Evolutionary conservation across 495 filamentous ascomycete species (phyloP), one percentile per base, ranked within the genome.

Genomic region (Cairneyella variabilis): DNA sequence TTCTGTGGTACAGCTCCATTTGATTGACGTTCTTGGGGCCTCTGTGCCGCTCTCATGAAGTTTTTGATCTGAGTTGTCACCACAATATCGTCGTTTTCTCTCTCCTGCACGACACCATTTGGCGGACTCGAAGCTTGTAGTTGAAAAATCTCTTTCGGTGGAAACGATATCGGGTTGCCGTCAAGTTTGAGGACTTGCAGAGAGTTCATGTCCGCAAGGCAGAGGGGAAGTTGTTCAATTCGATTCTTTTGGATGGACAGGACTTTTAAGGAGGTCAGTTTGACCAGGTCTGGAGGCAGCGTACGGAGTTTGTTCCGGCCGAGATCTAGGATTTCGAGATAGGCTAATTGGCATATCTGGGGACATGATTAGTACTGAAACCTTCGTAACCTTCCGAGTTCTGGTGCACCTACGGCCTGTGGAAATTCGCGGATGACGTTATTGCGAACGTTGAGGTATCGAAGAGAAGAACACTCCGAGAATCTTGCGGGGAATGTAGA

Each of bases 391-490:
- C 39, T 41, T 45, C 27, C 21, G 23, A 45, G 21, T 23, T 45
- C 22, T 18, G 25, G 16, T 32, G 18, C 25, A 54, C 62, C 18
- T 64, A 64, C 62, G 21, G 54, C 50, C 58, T 83, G 75, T 6
- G 92, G 92, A 64, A 98, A 93, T 64, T 96, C 89, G 57, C 80
- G 83, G 50, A 97, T 88, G 50, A 80, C 76, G 64, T 98, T 98
- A 41, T 84, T 84, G 56, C 92, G 77, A 46, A 96, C 84, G 62
- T 98, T 98, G n/a, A 98, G 83, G 64, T 98, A 98, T 36, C 89
- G 89, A 41, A 98, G 77, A 50, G 88, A 86, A 27, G 79, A 86
- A 68, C 93, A 95, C 60, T 89, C 85, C n/a, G 86, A 78, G 58
- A 98, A 90, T 27, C 87, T 82, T 27, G 80, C 72, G 0, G 91